These are phyloP conservation scores for Colletotrichum lentis DNA, from an alignment of 2,329 filamentous ascomycete species.

Conservation along the genomic window DNA sequence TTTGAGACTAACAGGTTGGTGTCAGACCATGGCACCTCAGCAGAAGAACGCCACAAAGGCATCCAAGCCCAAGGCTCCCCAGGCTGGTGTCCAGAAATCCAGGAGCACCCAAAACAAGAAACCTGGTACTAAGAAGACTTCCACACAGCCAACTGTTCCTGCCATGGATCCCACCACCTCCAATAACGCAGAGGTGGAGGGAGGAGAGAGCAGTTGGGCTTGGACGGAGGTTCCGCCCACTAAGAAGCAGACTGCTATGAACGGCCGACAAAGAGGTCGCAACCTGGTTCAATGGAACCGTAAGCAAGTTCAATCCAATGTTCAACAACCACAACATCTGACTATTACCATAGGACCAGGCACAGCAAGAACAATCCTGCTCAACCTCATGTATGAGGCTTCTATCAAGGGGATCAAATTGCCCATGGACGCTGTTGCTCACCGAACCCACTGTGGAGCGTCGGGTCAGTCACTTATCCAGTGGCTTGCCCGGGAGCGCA, in stretches of 20 bases:
- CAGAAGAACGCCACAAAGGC: neutral
- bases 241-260: neutral
- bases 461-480: constrained; percentile 51
- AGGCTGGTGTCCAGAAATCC: constrained; percentile 1
- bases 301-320: neutral
- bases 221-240: neutral
- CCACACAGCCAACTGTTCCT: neutral
- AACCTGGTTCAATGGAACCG: constrained; percentile 11
- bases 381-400: constrained; percentile 54
- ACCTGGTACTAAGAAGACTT: neutral
- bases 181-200: neutral
- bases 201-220: neutral
- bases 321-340: neutral
- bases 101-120: neutral
- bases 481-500: constrained; percentile 42
- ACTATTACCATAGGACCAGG: constrained; percentile 48
- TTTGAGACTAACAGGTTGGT: neutral
- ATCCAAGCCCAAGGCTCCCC: neutral
- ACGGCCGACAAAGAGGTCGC: neutral
- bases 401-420: constrained; percentile 45
- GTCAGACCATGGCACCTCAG: neutral
- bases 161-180: neutral
- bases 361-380: constrained; percentile 56
- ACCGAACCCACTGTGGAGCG: constrained; percentile 53
- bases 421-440: constrained; percentile 53